A percentile compares a stretch with the other conserved stretches of the same genome.
Evolutionary conservation across 768 basidiomycete species (phyloP).

Genomic region (Lactarius trivialis): DNA sequence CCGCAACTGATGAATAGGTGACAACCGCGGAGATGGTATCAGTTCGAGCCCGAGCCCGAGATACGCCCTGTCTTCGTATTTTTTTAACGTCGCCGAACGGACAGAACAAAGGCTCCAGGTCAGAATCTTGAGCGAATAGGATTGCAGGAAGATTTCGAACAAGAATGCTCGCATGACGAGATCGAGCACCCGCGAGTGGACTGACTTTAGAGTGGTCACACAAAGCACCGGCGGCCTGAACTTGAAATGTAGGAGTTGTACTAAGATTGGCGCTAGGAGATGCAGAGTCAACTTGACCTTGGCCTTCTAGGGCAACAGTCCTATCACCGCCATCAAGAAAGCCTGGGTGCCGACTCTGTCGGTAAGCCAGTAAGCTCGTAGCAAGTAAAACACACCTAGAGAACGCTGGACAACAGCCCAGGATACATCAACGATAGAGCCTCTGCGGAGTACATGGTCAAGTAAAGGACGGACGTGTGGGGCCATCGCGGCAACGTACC

Average conservation of each 20-base stretch:
- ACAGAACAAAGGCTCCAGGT: conserved; percentile 65
- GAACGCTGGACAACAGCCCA: conserved; percentile 88
- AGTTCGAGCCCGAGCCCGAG: conserved; percentile 28
- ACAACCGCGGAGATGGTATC: conserved; percentile 52
- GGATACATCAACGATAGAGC: conserved; percentile 71
- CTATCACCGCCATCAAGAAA: conserved; percentile 82
- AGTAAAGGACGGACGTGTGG: background rate
- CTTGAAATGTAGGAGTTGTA: conserved; percentile 25
- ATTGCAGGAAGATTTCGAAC: conserved; percentile 60
- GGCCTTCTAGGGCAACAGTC: conserved; percentile 50
- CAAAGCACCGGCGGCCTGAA: conserved; percentile 23
- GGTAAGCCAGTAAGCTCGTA: conserved; percentile 9
- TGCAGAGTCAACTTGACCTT: conserved; percentile 36
- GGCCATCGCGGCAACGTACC: conserved; percentile 37
- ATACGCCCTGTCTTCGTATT: conserved; percentile 42
- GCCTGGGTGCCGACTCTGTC: conserved; percentile 35
- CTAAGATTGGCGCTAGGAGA: conserved; percentile 28
- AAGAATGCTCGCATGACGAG: conserved; percentile 36
- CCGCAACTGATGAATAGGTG: conserved; percentile 48
- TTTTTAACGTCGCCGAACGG: conserved; percentile 66
- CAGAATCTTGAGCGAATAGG: conserved; percentile 59
- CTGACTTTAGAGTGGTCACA: background rate
- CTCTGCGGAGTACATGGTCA: conserved; percentile 36
- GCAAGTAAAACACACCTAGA: conserved; percentile 43
- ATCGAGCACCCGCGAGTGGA: conserved; percentile 2